A percentile compares a stretch with the other conserved stretches of the same genome.
Evolutionary conservation across 192 early-diverging fungal genomes (phyloP).

Genomic region (Borealophlyctis nickersoniae): DNA sequence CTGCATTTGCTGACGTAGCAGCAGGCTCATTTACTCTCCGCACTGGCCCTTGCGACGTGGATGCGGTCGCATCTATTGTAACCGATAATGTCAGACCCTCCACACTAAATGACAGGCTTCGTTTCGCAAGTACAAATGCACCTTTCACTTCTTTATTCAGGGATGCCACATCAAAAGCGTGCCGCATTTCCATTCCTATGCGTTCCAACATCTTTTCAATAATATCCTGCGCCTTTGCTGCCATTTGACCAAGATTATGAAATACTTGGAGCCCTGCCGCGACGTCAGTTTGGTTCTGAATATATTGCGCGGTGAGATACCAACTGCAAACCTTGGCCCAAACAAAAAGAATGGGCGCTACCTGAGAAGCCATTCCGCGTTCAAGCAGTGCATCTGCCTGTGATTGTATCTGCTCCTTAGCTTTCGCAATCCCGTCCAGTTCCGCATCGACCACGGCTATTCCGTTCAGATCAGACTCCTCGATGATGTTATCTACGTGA

Average conservation of each 20-base stretch:
- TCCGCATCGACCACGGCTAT: constrained; percentile 64
- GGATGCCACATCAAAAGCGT: constrained; percentile 33
- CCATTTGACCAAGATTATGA: constrained; percentile 37
- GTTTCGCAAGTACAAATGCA: constrained; percentile 12
- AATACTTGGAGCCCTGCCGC: constrained; percentile 45
- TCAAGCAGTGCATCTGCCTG: constrained; percentile 44
- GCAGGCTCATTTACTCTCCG: not conserved
- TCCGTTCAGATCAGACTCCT: constrained; percentile 61
- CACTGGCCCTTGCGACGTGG: too few relatives aligned
- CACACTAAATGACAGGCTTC: not conserved
- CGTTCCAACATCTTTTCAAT: constrained; percentile 32
- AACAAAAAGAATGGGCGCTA: constrained; percentile 24
- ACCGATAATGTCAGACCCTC: too few relatives aligned
- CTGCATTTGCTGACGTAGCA: not conserved
- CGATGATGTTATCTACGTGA: constrained; percentile 43
- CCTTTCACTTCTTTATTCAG: constrained; percentile 43
- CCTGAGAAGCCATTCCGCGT: constrained; percentile 34
- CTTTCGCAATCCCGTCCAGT: constrained; percentile 40
- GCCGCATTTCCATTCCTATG: constrained; percentile 31
- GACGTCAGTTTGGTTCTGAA: constrained; percentile 48
- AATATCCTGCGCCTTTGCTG: constrained; percentile 24
- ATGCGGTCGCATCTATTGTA: too few relatives aligned
- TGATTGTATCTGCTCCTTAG: constrained; percentile 39
- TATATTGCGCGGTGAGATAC: too few relatives aligned
- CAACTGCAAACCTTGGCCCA: not conserved